phyloP scores from a whole-genome alignment of 768 basidiomycete genomes.

The Boletus reticuloceps region DNA sequence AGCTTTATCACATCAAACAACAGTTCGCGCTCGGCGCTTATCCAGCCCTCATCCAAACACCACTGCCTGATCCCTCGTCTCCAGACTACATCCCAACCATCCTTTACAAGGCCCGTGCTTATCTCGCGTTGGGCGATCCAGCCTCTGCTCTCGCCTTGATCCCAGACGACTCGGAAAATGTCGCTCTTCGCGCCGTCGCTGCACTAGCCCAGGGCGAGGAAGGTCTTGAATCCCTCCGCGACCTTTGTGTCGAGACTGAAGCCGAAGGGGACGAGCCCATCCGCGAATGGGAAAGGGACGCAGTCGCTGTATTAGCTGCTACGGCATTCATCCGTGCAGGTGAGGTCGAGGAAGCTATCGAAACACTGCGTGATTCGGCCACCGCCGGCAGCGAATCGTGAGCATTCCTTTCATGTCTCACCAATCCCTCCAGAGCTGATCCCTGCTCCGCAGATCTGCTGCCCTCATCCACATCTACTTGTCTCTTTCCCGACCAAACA shows the following conservation, averaged over 20 bases:
- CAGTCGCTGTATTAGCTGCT: conserved; percentile 80
- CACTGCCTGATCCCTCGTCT: conserved; percentile 59
- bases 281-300: conserved; percentile 63
- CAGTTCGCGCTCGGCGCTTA: conserved; percentile 79
- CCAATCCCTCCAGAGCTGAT: not conserved
- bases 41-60: conserved; percentile 52
- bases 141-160: conserved; percentile 55
- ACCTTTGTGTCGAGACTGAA: conserved; percentile 84
- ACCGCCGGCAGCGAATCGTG: conserved; percentile 87
- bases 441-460: conserved; percentile 55
- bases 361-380: conserved; percentile 72
- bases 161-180: conserved; percentile 55
- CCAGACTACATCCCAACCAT: conserved; percentile 61
- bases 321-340: conserved; percentile 82
- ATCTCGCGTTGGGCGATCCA: conserved; percentile 66
- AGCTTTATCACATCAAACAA: conserved; percentile 68
- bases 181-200: conserved; percentile 66
- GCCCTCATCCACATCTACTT: conserved; percentile 84
- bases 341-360: conserved; percentile 89
- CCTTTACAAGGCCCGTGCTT: conserved; percentile 78
- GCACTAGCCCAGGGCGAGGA: conserved; percentile 66
- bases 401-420: conserved; percentile 24
- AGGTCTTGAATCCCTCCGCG: conserved; percentile 77
- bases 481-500: conserved; percentile 83
- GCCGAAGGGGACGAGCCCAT: conserved; percentile 64